Evolutionary conservation across 139 green algal species (phyloP).

Genomic region (Diplosphaera chodatii): DNA sequence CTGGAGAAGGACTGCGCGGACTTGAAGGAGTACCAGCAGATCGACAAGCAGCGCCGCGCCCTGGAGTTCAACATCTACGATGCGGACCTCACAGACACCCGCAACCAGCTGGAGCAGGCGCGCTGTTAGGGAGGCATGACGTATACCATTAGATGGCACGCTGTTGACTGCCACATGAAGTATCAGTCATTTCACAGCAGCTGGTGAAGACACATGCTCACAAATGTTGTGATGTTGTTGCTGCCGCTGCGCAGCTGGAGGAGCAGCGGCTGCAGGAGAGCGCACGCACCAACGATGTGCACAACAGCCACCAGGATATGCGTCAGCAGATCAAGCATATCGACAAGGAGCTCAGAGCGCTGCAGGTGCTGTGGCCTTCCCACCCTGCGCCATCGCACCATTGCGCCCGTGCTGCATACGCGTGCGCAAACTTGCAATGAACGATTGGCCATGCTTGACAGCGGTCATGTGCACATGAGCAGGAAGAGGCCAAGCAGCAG

Average conservation of each 20-base stretch:
- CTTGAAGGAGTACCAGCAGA: slow-evolving; percentile 77
- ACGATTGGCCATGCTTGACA: too few species aligned
- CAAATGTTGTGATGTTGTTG: neutral
- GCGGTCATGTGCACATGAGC: too few species aligned
- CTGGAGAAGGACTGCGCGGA: slow-evolving; percentile 79
- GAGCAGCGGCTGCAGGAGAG: slow-evolving; percentile 16
- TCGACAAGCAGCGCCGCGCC: slow-evolving; percentile 70
- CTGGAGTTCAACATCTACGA: slow-evolving; percentile 93
- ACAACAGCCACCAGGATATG: slow-evolving; percentile 22
- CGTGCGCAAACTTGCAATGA: too few species aligned
- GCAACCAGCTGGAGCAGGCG: slow-evolving; percentile 3
- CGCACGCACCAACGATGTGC: slow-evolving; percentile 18
- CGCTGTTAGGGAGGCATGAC: neutral
- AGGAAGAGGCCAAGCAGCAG: slow-evolving; percentile 4
- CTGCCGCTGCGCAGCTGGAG: slow-evolving; percentile 23
- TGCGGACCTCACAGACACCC: slow-evolving; percentile 55
- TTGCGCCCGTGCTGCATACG: too few species aligned
- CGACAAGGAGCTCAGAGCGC: slow-evolving; percentile 49
- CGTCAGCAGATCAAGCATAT: slow-evolving; percentile 29
- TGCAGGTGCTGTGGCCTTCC: too few species aligned
- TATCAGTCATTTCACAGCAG: neutral
- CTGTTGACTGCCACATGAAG: neutral
- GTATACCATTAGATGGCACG: neutral
- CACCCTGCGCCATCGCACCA: too few species aligned
- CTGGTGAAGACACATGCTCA: neutral